Base-by-base conservation (phyloP, 257 asterid species). In the Salvia hispanica region DNA sequence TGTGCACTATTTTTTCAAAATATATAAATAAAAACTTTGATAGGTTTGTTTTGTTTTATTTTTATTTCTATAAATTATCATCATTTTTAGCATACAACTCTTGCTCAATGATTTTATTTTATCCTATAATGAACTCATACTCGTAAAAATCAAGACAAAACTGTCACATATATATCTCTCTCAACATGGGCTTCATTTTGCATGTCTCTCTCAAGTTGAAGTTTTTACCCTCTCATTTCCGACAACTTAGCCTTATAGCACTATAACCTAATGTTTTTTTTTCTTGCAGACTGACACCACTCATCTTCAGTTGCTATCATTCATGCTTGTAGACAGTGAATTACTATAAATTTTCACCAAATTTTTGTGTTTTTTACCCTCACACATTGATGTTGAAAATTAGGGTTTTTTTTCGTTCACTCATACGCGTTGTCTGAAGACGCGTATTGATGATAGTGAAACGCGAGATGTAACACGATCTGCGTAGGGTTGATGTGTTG, bases 291-390 rank as follows among this genome's bases (percentile, higher is more conserved):
- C 46, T 71, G 70, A 71, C 70, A 62, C 64, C 15, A 25, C n/a
- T 62, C 47, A 58, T 48, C 67, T 59, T 58, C 10, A 36, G 60
- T 58, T 58, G 66, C 67, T 34, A 10, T 69, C 74, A 58, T 46
- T 16, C 54, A 36, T 39, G 18, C 44, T 25, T 3, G 9, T 53
- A 53, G 16, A 40, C 21, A 52, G n/a, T 36, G 16, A 36, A 64
- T n/a, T n/a, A 10, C 8, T 40, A 2, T 3, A 34, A 34, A 2
- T 36, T 39, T 60, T 67, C 25, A 1, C 52, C 18, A 11, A 0
- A 3, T 11, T 4, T 58, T 42, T 21, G 54, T 62, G 5, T 61
- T 46, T 39, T 40, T 40, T 8, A 25, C 37, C n/a, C 63, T 34
- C 4, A 1, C 51, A 4, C 9, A 42, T 7, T 42, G 33, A 42